These are phyloP conservation scores for Fonsecaea pugnacius DNA, from an alignment of 2,329 filamentous ascomycete species.

Conservation along the genomic window DNA sequence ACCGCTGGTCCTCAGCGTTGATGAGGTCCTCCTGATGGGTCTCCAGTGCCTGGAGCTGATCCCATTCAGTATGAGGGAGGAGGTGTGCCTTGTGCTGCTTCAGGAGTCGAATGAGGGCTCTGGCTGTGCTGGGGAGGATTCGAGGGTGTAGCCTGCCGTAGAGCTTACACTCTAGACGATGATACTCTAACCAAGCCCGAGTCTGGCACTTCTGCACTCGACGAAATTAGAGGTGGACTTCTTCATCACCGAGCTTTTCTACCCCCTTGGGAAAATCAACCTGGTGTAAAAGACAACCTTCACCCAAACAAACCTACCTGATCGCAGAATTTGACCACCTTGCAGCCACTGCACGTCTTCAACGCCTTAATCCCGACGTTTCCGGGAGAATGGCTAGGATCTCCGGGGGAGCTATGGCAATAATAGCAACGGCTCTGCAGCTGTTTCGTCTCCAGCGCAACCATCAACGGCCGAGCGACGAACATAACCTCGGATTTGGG, in stretches of 20 bases:
- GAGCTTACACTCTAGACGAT: constrained; percentile 64
- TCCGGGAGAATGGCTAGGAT: constrained; percentile 19
- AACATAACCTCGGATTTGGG: constrained; percentile 56
- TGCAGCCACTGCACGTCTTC: constrained; percentile 63
- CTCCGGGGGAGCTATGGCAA: constrained; percentile 50
- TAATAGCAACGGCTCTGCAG: constrained; percentile 61
- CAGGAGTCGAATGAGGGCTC: constrained; percentile 61
- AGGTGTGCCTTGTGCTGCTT: constrained; percentile 47
- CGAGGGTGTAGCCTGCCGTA: constrained; percentile 52
- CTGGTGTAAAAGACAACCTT: too few species aligned
- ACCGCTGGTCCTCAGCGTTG: constrained; percentile 46
- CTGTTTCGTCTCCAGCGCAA: constrained; percentile 58
- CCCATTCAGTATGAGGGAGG: constrained; percentile 48
- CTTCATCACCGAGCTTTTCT: neutral
- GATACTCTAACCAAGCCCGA: constrained; percentile 62
- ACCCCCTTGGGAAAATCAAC: neutral
- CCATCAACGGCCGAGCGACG: constrained; percentile 58
- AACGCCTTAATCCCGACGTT: constrained; percentile 42
- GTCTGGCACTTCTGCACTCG: constrained; percentile 59
- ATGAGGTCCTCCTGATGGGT: constrained; percentile 57
- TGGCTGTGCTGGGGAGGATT: constrained; percentile 59
- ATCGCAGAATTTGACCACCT: constrained; percentile 63
- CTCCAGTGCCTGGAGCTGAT: constrained; percentile 50
- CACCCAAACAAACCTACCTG: constrained; percentile 50
- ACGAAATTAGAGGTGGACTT: neutral